These are phyloP conservation scores for Xylaria venustula DNA, from an alignment of 495 filamentous ascomycete genomes.

Conservation along the genomic window DNA sequence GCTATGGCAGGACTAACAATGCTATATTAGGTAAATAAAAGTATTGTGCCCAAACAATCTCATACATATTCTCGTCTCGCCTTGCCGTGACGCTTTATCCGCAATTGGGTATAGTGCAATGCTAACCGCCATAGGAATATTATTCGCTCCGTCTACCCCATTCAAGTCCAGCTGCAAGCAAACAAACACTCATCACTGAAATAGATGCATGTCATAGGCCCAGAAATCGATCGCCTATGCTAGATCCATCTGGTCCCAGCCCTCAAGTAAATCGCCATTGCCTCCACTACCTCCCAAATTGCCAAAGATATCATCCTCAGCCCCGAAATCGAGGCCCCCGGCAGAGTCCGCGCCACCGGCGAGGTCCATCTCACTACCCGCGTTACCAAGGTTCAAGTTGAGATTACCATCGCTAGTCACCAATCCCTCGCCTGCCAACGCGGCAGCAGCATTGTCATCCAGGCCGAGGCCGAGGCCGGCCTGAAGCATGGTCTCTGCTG, in stretches of 20 bases:
- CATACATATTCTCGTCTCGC: not conserved
- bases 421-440: conserved; percentile 29
- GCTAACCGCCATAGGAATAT: not conserved
- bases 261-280: conserved; percentile 19
- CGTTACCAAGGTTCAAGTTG: conserved; percentile 21
- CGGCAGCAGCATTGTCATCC: conserved; percentile 27
- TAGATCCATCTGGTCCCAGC: conserved; percentile 26
- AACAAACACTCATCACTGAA: too few species aligned
- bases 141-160: not conserved
- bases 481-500: conserved; percentile 32
- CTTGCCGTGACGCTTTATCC: not conserved
- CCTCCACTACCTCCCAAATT: conserved; percentile 15
- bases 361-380: conserved; percentile 24
- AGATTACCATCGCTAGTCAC: conserved; percentile 22
- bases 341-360: conserved; percentile 20
- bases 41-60: too few species aligned
- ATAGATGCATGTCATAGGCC: too few species aligned
- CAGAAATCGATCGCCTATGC: conserved; percentile 18
- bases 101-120: not conserved
- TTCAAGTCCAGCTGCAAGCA: not conserved
- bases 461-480: conserved; percentile 24
- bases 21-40: too few species aligned
- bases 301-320: conserved; percentile 27
- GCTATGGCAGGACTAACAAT: too few species aligned
- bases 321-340: conserved; percentile 24